Conservation (phyloP, 805 yeast species). For the Metschnikowia hibisci region DNA sequence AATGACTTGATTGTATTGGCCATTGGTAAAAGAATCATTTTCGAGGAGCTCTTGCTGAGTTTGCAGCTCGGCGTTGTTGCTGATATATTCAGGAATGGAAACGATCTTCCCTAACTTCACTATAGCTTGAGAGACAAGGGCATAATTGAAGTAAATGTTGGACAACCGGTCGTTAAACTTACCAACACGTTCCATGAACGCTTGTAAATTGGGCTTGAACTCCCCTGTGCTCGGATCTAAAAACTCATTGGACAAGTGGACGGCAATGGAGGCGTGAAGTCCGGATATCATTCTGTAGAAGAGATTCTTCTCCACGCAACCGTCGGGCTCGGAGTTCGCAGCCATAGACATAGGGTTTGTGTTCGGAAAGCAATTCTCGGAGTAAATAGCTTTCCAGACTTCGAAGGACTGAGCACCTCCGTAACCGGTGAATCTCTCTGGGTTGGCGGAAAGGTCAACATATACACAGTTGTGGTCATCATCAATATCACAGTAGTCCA, state of each 20-base stretch:
- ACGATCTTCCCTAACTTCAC: slow-evolving; percentile 47
- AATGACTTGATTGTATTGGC: slow-evolving; percentile 10
- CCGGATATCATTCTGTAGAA: slow-evolving; percentile 88
- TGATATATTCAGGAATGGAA: slow-evolving; percentile 25
- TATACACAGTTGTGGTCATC: slow-evolving; percentile 68
- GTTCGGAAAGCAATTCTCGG: slow-evolving; percentile 80
- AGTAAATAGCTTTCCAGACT: slow-evolving; percentile 90
- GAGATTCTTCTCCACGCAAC: slow-evolving; percentile 81
- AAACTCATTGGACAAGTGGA: slow-evolving; percentile 85
- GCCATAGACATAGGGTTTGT: slow-evolving; percentile 36
- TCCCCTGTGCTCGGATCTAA: slow-evolving; percentile 57
- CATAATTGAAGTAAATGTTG: slow-evolving; percentile 89
- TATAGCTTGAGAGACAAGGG: slow-evolving; percentile 77
- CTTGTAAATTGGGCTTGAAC: slow-evolving; percentile 78
- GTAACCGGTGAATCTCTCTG: slow-evolving; percentile 95
- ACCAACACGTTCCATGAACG: slow-evolving; percentile 89
- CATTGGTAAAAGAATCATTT: slow-evolving; percentile 36
- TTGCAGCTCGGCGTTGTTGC: slow-evolving; percentile 21
- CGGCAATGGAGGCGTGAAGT: slow-evolving; percentile 91
- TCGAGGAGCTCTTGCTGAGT: slow-evolving; percentile 29
- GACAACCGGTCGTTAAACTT: slow-evolving; percentile 82
- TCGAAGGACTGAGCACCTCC: slow-evolving; percentile 88
- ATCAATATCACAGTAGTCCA: slow-evolving; percentile 69
- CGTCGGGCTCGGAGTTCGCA: slow-evolving; percentile 33
- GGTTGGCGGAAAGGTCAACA: slow-evolving; percentile 82